phyloP scores from a whole-genome alignment of 805 yeast genomes.

The Yamadazyma ubonensis region DNA sequence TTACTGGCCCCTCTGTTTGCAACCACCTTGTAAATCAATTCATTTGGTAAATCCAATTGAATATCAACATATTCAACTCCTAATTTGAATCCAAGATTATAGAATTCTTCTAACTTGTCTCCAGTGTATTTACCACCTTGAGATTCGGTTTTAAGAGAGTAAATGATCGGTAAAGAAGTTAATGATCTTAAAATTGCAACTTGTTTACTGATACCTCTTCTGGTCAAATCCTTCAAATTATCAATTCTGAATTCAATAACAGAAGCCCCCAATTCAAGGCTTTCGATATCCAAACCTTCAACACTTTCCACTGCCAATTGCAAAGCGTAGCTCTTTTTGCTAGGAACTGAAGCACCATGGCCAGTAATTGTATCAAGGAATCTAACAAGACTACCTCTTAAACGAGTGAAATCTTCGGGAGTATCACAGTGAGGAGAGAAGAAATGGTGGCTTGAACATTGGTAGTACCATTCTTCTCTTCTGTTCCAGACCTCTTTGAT shows the following conservation, averaged over 20 bases:
- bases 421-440: constrained; percentile 70
- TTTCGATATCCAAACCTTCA: constrained; percentile 44
- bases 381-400: constrained; percentile 57
- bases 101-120: constrained; percentile 51
- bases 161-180: constrained; percentile 71
- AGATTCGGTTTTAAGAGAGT: constrained; percentile 69
- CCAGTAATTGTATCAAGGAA: constrained; percentile 69
- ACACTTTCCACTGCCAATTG: constrained; percentile 71
- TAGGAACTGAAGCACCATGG: constrained; percentile 37
- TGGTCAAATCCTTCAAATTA: constrained; percentile 50
- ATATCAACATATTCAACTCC: constrained; percentile 83
- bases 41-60: constrained; percentile 67
- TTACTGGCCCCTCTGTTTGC: constrained; percentile 58
- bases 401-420: constrained; percentile 50
- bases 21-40: constrained; percentile 50
- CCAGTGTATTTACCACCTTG: constrained; percentile 87
- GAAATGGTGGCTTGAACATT: constrained; percentile 75
- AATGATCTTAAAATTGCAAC: constrained; percentile 65
- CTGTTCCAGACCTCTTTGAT: constrained; percentile 79
- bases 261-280: constrained; percentile 63
- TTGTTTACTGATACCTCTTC: constrained; percentile 68
- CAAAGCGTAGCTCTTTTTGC: constrained; percentile 61
- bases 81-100: constrained; percentile 62
- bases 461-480: constrained; percentile 75
- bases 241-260: constrained; percentile 88